Percentiles rank a stretch among this genome's conserved stretches.
These are phyloP conservation scores for Penicillium sp. DNA, from an alignment of 2,329 filamentous ascomycete species.

Conservation along the genomic window DNA sequence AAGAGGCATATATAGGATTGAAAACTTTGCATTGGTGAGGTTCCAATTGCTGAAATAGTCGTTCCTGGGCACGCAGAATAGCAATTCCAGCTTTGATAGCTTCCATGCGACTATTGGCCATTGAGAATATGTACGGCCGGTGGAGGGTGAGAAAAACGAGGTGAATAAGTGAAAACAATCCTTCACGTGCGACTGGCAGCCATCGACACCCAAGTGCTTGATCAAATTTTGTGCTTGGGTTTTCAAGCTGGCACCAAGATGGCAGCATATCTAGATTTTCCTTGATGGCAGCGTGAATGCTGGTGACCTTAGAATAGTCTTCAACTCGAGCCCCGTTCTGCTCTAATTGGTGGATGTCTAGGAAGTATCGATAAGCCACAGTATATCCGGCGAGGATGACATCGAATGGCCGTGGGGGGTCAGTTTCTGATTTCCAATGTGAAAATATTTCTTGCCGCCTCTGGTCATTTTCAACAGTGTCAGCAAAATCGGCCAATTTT, in stretches of 20 bases:
- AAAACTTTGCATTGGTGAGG: slow-evolving; percentile 18
- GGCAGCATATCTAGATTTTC: slow-evolving; percentile 12
- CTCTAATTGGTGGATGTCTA: slow-evolving; percentile 6
- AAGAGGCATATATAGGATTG: slow-evolving; percentile 19
- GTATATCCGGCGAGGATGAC: slow-evolving; percentile 12
- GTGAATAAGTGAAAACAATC: slow-evolving; percentile 16
- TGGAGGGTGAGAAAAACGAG: slow-evolving; percentile 19
- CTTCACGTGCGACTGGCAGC: slow-evolving; percentile 17
- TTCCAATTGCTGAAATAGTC: slow-evolving; percentile 16
- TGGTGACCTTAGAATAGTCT: slow-evolving; percentile 14
- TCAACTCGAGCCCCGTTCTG: not conserved
- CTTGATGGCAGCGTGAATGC: slow-evolving; percentile 13
- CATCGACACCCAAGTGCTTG: slow-evolving; percentile 14
- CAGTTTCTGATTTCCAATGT: slow-evolving; percentile 12
- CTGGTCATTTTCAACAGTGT: slow-evolving; percentile 8
- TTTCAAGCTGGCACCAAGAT: slow-evolving; percentile 17
- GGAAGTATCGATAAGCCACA: slow-evolving; percentile 12
- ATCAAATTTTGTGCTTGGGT: slow-evolving; percentile 18
- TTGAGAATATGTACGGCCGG: slow-evolving; percentile 19
- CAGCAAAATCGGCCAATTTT: slow-evolving; percentile 13
- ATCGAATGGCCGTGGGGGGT: slow-evolving; percentile 8
- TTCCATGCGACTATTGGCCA: slow-evolving; percentile 16
- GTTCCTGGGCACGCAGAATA: slow-evolving; percentile 17
- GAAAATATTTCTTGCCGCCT: slow-evolving; percentile 10
- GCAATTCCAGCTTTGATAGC: slow-evolving; percentile 16